Base-by-base conservation (phyloP, 257 asterid species). In the Nicotiana obtusifolia region DNA sequence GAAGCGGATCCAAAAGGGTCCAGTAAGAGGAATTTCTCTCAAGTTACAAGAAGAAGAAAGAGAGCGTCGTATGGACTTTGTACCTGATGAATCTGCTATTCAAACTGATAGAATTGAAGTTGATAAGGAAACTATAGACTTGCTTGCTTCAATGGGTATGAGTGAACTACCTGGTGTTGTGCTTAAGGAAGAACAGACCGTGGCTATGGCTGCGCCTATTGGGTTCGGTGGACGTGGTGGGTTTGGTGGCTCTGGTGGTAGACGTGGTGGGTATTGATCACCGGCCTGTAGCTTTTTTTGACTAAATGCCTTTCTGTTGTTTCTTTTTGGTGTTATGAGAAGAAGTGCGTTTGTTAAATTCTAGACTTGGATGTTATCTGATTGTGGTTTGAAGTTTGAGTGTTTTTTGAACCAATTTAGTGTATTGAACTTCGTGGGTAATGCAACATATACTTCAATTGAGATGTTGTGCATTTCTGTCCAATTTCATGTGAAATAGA, bases 21-120 rank as follows among this genome's bases (percentile, higher is more conserved):
- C 93, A 3, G 97, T 92, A 19, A 84, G 95, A 8, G 97, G 95
- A 16, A 91, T 92, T 83, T 91, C 93, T 1, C 88, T 92, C 10
- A 92, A 92, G 90, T 90, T 92, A 35, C 95, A 92, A 86, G 97
- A 91, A 82, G 95, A 92, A 84, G 94, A 92, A 83, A 88, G 97
- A 9, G 97, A 92, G 84, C 92, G 95, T 59, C 93, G 97, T 77
- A 90, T 92, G 97, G 97, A 92, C 67, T 91, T 89, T 80, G 93
- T 90, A 1, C 95, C 95, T 4, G 92, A 88, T 5, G 92, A 88
- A 56, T 92, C 95, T 16, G 93, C 93, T 54, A 91, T 92, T 57
- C 89, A 85, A 82, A 61, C 69, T 2, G 93, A 91, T 35, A 76
- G 78, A 53, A 92, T 92, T 41, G 93, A 91, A 88, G 95, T 92